Base-by-base conservation (phyloP, 2,329 filamentous ascomycete genomes). In the Fusarium sp. region DNA sequence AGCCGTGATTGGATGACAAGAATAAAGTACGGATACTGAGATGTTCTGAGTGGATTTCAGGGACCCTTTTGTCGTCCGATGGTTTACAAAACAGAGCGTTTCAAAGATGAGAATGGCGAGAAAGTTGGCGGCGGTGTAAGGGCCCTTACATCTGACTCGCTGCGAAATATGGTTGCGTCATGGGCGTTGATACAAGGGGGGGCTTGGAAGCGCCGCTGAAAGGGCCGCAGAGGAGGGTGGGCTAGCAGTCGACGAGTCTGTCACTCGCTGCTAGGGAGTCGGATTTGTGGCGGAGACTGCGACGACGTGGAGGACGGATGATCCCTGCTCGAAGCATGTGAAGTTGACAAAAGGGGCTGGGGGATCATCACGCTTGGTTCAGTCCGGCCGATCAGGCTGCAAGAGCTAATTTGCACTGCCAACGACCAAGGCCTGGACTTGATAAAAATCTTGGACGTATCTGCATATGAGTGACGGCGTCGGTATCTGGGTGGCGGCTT, bases 271-370 rank as follows among this genome's bases (percentile, higher is more conserved):
- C 69, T 67, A 75, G 67, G 66, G 57, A 75, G 73, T 64, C 60
- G 73, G 72, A 71, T 75, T 68, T 75, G 70, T 75, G 70, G 70
- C 73, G 70, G 70, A 54, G 64, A 75, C 63, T 65, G 50, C 10
- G 16, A 62, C 54, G 32, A n/a, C 52, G 58, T 75, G 62, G 27
- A 67, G 64, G 56, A n/a, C 59, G 10, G 64, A 66, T 64, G 73
- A 75, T 75, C 72, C 73, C 72, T 73, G 72, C 73, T 73, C 13
- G 27, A 75, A 75, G 73, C 73, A 75, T 75, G 72, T 75, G 73
- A 75, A 68, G 66, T 64, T 65, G 69, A 50, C 45, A 61, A 73
- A 48, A 67, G 54, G 60, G 72, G 66, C 63, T 66, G 54, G 60
- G 68, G 52, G 45, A 52, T 63, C 60, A 52, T 30, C 60, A 52